Evolutionary conservation across 306 rosid species (phyloP).

Genomic region (Sphenostylis stenocarpa): DNA sequence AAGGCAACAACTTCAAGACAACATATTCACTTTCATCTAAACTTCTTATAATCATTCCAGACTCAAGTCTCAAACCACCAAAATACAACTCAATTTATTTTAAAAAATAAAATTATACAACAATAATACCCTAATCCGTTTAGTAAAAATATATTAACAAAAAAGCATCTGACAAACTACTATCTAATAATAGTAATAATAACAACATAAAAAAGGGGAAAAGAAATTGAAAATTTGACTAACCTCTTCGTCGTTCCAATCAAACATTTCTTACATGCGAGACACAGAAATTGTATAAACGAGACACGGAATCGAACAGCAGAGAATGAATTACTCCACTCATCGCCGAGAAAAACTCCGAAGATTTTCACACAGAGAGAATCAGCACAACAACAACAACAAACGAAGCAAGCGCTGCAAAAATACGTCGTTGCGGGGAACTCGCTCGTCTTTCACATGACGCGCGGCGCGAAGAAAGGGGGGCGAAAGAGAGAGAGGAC

Average conservation of each 20-base stretch:
- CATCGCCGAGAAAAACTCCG: slow-evolving; percentile 53
- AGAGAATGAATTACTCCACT: slow-evolving; percentile 39
- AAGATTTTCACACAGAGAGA: neutral
- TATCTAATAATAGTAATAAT: neutral
- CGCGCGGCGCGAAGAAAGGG: neutral
- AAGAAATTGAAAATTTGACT: neutral
- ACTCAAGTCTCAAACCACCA: slow-evolving; percentile 1
- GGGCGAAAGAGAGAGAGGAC: neutral
- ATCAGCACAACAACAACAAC: slow-evolving; percentile 18
- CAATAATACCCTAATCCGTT: neutral
- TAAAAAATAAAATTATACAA: neutral
- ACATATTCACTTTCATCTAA: slow-evolving; percentile 6
- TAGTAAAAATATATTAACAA: too few relatives aligned
- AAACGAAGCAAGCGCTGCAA: neutral
- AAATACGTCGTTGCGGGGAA: neutral
- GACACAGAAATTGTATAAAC: slow-evolving; percentile 35
- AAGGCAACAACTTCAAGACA: neutral
- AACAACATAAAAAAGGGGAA: neutral
- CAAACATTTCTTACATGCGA: slow-evolving; percentile 51
- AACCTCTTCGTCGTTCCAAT: slow-evolving; percentile 55
- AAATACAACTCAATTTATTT: neutral
- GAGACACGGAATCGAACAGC: slow-evolving; percentile 41
- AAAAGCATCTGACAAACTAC: neutral
- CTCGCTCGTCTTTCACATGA: too few relatives aligned
- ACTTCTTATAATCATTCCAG: neutral